Percentiles rank a stretch among this genome's conserved stretches.
phyloP scores from a whole-genome alignment of 441 rosid species.

The Lepidium campestre region DNA sequence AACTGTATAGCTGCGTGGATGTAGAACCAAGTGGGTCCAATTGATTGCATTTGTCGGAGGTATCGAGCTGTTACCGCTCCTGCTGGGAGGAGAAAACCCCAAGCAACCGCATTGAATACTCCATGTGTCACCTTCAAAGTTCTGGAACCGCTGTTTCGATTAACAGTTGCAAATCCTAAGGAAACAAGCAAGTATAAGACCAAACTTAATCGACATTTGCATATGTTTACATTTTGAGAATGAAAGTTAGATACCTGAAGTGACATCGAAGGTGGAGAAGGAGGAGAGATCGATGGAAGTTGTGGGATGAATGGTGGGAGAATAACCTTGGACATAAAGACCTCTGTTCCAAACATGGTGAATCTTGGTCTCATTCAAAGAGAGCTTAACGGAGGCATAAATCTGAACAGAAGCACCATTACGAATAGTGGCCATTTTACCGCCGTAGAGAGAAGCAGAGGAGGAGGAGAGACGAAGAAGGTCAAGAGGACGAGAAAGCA shows the following conservation, averaged over 20 bases:
- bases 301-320: conserved; percentile 94
- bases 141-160: conserved; percentile 29
- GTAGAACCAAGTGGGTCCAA: conserved; percentile 88
- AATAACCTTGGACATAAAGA: conserved; percentile 92
- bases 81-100: conserved; percentile 71
- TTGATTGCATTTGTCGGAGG: conserved; percentile 56
- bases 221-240: neutral
- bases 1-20: conserved; percentile 69
- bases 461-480: conserved; percentile 61
- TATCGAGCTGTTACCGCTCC: conserved; percentile 76
- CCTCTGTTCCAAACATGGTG: conserved; percentile 95
- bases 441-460: conserved; percentile 70
- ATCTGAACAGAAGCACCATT: conserved; percentile 77
- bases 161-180: conserved; percentile 29
- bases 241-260: conserved; percentile 40
- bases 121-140: conserved; percentile 55
- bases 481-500: conserved; percentile 80
- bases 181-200: neutral
- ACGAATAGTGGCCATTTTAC: conserved; percentile 81
- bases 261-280: conserved; percentile 59
- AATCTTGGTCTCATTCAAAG: conserved; percentile 52
- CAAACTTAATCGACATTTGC: neutral
- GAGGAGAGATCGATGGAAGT: conserved; percentile 79
- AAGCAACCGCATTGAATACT: conserved; percentile 52
- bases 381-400: conserved; percentile 57